Percentiles rank a stretch among this genome's conserved stretches.
Evolutionary conservation across 371 early-diverging fungal species (phyloP).

Genomic region (Mortierella polycephala): DNA sequence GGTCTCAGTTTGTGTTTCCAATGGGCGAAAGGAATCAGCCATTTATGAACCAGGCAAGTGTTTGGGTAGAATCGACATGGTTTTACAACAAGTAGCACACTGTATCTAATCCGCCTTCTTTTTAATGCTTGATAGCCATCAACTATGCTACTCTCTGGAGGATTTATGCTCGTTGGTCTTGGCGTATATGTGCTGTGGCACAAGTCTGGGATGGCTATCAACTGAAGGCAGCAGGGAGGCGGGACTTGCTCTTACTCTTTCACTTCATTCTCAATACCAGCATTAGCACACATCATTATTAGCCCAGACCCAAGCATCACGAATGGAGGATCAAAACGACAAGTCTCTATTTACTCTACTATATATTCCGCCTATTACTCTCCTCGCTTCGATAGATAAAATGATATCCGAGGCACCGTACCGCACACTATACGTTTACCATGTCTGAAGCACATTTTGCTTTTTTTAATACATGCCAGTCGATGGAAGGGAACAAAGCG

Average conservation of each 20-base stretch:
- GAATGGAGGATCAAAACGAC: no score
- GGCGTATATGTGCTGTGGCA: constrained; percentile 45
- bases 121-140: constrained; percentile 16
- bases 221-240: neutral
- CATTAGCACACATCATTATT: no score
- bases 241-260: neutral
- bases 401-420: no score
- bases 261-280: neutral
- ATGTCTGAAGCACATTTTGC: no score
- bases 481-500: no score
- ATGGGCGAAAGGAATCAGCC: constrained; percentile 23
- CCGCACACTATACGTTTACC: no score
- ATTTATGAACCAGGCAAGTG: constrained; percentile 15
- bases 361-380: no score
- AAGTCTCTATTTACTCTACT: no score
- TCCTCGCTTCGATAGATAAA: no score
- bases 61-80: neutral
- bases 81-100: neutral
- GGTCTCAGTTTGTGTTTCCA: constrained; percentile 47
- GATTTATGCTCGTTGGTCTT: constrained; percentile 41
- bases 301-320: no score
- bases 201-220: constrained; percentile 15
- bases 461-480: no score
- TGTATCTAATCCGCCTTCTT: neutral
- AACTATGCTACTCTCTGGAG: constrained; percentile 40